These are phyloP conservation scores for Fibroporia radiculosa DNA, from an alignment of 768 basidiomycete genomes.

Conservation along the genomic window DNA sequence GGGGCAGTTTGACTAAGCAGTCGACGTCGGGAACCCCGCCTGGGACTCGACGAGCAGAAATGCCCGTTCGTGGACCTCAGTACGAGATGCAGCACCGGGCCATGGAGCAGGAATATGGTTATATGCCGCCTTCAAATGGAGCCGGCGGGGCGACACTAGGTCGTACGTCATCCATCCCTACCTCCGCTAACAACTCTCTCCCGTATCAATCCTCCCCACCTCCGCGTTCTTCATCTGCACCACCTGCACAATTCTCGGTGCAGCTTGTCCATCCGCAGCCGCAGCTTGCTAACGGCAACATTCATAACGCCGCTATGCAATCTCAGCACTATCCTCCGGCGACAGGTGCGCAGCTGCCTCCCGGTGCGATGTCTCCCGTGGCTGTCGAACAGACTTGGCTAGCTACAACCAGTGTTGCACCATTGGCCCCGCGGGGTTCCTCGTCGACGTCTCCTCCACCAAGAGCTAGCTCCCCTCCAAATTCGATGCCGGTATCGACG, in stretches of 20 bases:
- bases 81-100: conserved; percentile 93
- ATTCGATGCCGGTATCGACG: conserved; percentile 21
- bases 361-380: conserved; percentile 55
- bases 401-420: conserved; percentile 25
- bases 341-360: conserved; percentile 39
- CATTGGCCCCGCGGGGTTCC: conserved; percentile 16
- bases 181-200: conserved; percentile 9
- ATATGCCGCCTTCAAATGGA: conserved; percentile 10
- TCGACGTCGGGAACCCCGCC: conserved; percentile 35
- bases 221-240: conserved; percentile 3
- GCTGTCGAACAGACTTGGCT: conserved; percentile 25
- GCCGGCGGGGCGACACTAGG: conserved; percentile 5
- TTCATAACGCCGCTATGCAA: conserved; percentile 26
- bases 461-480: conserved; percentile 21
- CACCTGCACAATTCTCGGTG: conserved; percentile 14
- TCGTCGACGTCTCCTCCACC: conserved; percentile 30
- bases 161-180: conserved; percentile 16
- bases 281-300: conserved; percentile 26
- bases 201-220: conserved; percentile 3
- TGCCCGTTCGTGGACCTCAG: conserved; percentile 79
- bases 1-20: conserved; percentile 62
- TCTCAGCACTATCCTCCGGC: conserved; percentile 17
- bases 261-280: conserved; percentile 25
- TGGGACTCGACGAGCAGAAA: conserved; percentile 68
- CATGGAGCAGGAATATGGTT: conserved; percentile 82